Conservation (phyloP, 2,329 filamentous ascomycete genomes). For the Stachybotrys elegans region DNA sequence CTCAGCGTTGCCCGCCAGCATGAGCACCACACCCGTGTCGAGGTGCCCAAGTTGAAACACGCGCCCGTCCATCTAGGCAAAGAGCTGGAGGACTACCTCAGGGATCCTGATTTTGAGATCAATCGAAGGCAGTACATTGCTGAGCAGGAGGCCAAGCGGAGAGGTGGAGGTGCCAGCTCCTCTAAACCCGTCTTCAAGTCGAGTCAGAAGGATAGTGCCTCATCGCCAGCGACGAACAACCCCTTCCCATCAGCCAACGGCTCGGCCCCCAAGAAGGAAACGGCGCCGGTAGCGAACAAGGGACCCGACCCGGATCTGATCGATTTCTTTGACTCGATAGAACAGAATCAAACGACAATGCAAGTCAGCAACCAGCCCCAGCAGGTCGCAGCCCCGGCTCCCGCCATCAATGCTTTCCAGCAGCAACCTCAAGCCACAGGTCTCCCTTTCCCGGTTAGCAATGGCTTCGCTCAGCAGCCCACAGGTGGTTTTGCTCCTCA, state of each 20-base stretch:
- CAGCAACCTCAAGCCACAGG: conserved; percentile 29
- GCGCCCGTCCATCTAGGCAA: conserved; percentile 86
- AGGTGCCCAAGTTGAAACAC: conserved; percentile 96
- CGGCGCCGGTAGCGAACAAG: conserved; percentile 49
- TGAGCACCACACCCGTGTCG: conserved; percentile 84
- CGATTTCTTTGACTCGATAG: conserved; percentile 92
- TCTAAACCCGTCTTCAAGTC: conserved; percentile 24
- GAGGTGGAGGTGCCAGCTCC: conserved; percentile 28
- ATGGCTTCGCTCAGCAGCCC: conserved; percentile 15
- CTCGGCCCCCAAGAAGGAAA: conserved; percentile 22
- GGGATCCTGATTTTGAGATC: conserved; percentile 91
- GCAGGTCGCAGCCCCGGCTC: conserved; percentile 24
- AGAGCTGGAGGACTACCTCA: conserved; percentile 89
- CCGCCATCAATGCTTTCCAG: conserved; percentile 29
- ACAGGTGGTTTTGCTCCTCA: conserved; percentile 18
- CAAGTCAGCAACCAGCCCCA: conserved; percentile 33
- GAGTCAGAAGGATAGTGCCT: conserved; percentile 27
- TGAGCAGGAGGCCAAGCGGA: conserved; percentile 70
- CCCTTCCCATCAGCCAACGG: conserved; percentile 34
- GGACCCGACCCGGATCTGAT: conserved; percentile 74
- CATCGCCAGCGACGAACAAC: conserved; percentile 37
- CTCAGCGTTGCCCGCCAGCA: conserved; percentile 82
- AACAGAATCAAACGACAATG: conserved; percentile 77
- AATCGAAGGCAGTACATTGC: conserved; percentile 89
- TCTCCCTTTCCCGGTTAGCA: conserved; percentile 21